Evolutionary conservation across 495 filamentous ascomycete species (phyloP), one percentile per base, ranked within the genome.

Genomic region (Astrothelium subdiscretum): DNA sequence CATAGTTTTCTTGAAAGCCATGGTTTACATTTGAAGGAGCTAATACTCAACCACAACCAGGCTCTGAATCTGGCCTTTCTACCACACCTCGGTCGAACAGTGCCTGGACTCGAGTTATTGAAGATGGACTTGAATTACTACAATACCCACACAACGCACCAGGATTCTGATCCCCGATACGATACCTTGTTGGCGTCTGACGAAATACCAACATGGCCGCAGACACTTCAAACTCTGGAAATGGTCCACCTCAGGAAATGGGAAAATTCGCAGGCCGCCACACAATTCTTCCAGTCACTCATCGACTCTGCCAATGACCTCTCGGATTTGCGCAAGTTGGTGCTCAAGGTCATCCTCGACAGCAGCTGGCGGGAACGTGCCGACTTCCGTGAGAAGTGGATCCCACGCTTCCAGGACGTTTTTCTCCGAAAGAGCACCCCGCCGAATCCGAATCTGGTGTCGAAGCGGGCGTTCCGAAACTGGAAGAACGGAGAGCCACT

Each of bases 311-410:
- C 91, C 0, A 74, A 78, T 1, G 72, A 75, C 0, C 75, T 96
- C 6, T 80, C 73, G 0, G 74, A 83, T 44, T 78, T 96, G 29
- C 84, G 90, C 2, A 74, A 77, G 15, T 74, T 96, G 24, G 76
- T 78, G 4, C 80, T 96, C 31, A 86, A 86, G 62, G 83, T 85
- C 29, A 90, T 88, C 65, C 73, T 96, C 29, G 78, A 76, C 57
- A 85, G 88, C 57, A 81, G 82, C 22, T 94, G 89, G 87, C 85
- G 89, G 57, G 85, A 91, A 64, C 82, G 91, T 31, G 87, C 85
- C 8, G 78, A 77, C 4, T 85, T 95, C 63, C 80, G 90, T 27
- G 83, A 87, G 63, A 81, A 81, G 63, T 92, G 90, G 87, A 85
- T 83, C 29, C 76, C 78, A 10, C 81, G 77, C 51, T 74, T 95